Base-by-base conservation (phyloP, 2,329 filamentous ascomycete species). In the Dothistroma septosporum region DNA sequence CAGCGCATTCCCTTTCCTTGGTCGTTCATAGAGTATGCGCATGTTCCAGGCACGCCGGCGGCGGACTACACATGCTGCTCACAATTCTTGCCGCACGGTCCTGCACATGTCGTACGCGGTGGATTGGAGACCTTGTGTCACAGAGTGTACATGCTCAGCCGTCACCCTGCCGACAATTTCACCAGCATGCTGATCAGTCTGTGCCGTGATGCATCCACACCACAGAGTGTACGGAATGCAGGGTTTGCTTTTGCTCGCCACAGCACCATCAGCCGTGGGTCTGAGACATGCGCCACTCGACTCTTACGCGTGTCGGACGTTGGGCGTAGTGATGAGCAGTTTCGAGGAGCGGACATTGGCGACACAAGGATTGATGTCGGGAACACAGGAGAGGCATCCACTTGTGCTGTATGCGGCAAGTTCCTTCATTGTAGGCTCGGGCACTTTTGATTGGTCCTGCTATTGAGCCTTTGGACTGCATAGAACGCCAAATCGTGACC, bases 241-340 rank as follows among this genome's bases (percentile, higher is more conserved):
- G 55, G 61, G 58, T 56, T 56, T 59, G 58, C 53, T 58, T 63
- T 56, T 53, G n/a, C 46, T 59, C 32, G 24, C 52, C 47, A 9
- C 46, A n/a, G n/a, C n/a, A 28, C 22, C 55, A 57, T 56, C 53
- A 50, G 47, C 52, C 55, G 55, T 55, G 58, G 54, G 47, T 41
- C 56, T 61, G 62, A 64, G 62, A 64, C 62, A 61, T 54, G 58
- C 55, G 58, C 58, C 61, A 61, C 58, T 59, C 44, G 33, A 24
- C 22, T 56, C 24, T 53, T 14, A 47, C 53, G 33, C 41, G 22
- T 28, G 41, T 55, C 50, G 50, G 37, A 21, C 56, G 46, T 56
- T 46, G 31, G 28, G 54, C 44, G 44, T 33, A 14, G 55, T 35
- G 50, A 35, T 35, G 50, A 31, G 31, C 50, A n/a, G 33, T 32